Evolutionary conservation across 1,284 basidiomycete species (phyloP).

Genomic region (Cryptococcus hybrid): DNA sequence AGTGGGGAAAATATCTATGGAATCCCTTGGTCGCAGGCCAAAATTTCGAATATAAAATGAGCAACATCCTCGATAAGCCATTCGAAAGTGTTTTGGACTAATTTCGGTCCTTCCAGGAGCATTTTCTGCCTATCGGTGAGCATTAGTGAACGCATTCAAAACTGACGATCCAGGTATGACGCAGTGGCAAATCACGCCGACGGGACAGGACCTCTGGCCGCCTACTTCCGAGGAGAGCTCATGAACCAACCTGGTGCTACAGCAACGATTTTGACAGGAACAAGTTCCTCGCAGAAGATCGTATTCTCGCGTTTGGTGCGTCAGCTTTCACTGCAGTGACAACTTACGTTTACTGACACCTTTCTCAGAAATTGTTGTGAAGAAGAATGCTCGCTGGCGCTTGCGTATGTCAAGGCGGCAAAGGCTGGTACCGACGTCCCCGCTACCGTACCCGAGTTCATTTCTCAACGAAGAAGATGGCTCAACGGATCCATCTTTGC

Average conservation of each 20-base stretch:
- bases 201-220: constrained; percentile 81
- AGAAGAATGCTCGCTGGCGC: constrained; percentile 54
- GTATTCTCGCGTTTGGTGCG: constrained; percentile 42
- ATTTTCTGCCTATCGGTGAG: constrained; percentile 71
- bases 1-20: constrained; percentile 72
- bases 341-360: neutral
- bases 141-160: neutral
- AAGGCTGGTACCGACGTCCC: constrained; percentile 87
- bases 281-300: constrained; percentile 76
- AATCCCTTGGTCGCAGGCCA: constrained; percentile 88
- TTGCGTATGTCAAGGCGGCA: constrained; percentile 86
- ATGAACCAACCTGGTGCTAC: constrained; percentile 58
- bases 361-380: constrained; percentile 36
- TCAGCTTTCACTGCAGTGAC: neutral
- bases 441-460: constrained; percentile 72
- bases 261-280: constrained; percentile 62
- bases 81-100: constrained; percentile 86
- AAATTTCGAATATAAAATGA: constrained; percentile 81
- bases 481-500: constrained; percentile 70
- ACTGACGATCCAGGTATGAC: constrained; percentile 59
- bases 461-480: constrained; percentile 87
- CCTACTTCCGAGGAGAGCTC: constrained; percentile 88
- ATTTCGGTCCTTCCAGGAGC: constrained; percentile 84
- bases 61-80: constrained; percentile 88
- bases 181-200: constrained; percentile 76